Evolutionary conservation across 192 early-diverging fungal genomes (phyloP).

Genomic region (Coemansia sp.): DNA sequence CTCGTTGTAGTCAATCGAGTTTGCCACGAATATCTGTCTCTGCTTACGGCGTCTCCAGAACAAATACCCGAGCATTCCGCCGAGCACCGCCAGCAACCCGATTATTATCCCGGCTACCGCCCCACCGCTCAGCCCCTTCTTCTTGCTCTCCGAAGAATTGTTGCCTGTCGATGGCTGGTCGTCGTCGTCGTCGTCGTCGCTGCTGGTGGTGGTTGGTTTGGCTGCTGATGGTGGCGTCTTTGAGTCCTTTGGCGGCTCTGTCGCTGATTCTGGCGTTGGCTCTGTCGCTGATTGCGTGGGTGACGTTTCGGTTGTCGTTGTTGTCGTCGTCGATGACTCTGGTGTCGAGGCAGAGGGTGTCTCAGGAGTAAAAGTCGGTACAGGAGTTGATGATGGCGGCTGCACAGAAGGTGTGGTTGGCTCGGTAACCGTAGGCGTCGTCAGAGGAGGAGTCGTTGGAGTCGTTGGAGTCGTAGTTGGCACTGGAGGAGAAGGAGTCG

Average conservation of each 20-base stretch:
- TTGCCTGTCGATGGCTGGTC: background rate
- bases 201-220: background rate
- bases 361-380: background rate
- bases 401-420: no score
- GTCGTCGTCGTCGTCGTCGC: background rate
- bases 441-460: background rate
- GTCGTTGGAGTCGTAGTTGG: background rate
- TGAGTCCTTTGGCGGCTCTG: background rate
- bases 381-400: background rate
- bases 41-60: constrained; percentile 38
- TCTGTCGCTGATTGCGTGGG: background rate
- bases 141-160: no score
- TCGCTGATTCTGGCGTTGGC: background rate
- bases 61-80: constrained; percentile 15
- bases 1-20: constrained; percentile 44
- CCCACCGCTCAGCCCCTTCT: constrained; percentile 35
- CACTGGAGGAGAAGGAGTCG: background rate
- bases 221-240: background rate
- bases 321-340: no score
- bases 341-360: background rate
- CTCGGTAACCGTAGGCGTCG: background rate
- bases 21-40: constrained; percentile 22
- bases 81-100: constrained; percentile 14
- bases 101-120: constrained; percentile 45
- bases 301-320: no score